Conservation (phyloP, 305 asterid genomes). For the Fraxinus platypoda region DNA sequence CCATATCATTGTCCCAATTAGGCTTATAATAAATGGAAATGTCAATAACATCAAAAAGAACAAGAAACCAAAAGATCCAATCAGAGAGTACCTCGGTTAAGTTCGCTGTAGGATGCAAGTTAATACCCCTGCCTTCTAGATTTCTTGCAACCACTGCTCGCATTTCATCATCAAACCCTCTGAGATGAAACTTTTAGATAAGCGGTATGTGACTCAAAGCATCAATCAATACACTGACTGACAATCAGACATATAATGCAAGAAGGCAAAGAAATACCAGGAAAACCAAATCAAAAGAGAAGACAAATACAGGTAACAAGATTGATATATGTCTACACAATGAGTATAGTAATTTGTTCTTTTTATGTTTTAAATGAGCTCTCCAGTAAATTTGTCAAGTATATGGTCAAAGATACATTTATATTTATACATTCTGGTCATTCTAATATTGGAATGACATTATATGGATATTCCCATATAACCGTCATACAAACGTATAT, state of each 20-base stretch:
- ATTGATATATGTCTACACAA: conserved; percentile 1
- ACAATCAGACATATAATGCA: conserved; percentile 1
- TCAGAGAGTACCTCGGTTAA: conserved; percentile 65
- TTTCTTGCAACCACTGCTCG: conserved; percentile 88
- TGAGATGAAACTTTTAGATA: conserved; percentile 31
- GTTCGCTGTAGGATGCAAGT: conserved; percentile 73
- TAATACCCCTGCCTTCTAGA: conserved; percentile 95
- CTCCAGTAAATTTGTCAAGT: neutral
- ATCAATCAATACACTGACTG: conserved; percentile 6
- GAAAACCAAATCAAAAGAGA: neutral
- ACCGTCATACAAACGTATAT: neutral
- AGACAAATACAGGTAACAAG: neutral
- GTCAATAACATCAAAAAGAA: conserved; percentile 2
- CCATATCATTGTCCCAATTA: conserved; percentile 20
- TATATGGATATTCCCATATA: neutral
- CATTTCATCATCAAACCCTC: conserved; percentile 99
- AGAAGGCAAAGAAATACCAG: neutral
- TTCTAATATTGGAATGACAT: neutral
- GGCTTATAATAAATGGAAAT: conserved; percentile 6
- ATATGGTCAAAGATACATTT: neutral
- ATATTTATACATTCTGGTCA: neutral
- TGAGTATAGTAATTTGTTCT: neutral
- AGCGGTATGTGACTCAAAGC: conserved; percentile 17
- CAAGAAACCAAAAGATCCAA: conserved; percentile 5
- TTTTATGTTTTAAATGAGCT: conserved; percentile 5